Evolutionary conservation across 495 filamentous ascomycete species (phyloP), one percentile per base, ranked within the genome.

Genomic region (Aspergillus ostianus): DNA sequence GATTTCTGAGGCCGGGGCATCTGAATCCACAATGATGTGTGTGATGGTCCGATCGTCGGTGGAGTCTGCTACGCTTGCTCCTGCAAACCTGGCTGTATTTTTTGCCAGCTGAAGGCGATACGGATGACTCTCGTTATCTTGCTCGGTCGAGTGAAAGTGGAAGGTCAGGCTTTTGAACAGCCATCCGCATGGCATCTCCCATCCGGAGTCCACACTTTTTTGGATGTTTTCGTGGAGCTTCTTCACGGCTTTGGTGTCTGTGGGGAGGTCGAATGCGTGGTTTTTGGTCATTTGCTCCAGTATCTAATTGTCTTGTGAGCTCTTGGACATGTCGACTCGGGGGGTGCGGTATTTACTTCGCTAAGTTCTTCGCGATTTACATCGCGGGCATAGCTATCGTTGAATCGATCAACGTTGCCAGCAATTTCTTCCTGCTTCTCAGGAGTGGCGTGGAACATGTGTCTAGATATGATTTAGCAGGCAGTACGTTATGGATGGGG

Each of bases 381-480:
- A 62, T 96, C 86, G 27, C 92, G 81, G 2, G 87, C 82, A 70
- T 92, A 98, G 66, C 92, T 93, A 71, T 98, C 94, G 2, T 84
- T 86, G 64, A 82, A 96, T 60, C 80, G 76, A 70, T 98, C 94
- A 8, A 89, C 76, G 59, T 85, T 90, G 21, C 61, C 64, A 26
- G 74, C 73, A 18, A 81, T 70, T 6, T 72, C 73, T 27, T 77
- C 70, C 46, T 78, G 69, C 47, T 78, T 77, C 12, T 76, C 75
- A 17, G 75, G 64, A 12, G 69, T 75, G 0, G 77, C 80, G 62
- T 80, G 82, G 60, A 86, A 86, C 70, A 88, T 80, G 59, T 88
- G 84, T 44, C 80, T 80, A 41, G 20, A 50, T 27, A 13, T 23
- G 21, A 15, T 41, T 53, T 29, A 61, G 26, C 13, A 36, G 17